Percentiles rank a stretch among this genome's conserved stretches.
Conservation (phyloP, 495 filamentous ascomycete species). For the Niebla homalea region DNA sequence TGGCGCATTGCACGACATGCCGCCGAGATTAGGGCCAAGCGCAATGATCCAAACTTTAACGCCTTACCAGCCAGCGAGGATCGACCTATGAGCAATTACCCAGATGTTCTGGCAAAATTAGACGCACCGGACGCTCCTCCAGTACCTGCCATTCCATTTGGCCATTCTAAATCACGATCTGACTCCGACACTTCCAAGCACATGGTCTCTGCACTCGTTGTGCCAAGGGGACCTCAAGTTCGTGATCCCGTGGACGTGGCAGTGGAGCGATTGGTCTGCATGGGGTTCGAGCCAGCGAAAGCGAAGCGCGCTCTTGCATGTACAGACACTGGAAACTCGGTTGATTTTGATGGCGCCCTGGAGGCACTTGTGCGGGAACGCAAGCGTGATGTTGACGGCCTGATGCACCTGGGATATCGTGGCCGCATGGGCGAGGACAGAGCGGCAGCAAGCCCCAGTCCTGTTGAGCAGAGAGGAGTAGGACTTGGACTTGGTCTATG, state of each 20-base stretch:
- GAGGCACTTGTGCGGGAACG: slow-evolving; percentile 30
- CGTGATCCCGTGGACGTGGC: slow-evolving; percentile 39
- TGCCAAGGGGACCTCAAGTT: slow-evolving; percentile 28
- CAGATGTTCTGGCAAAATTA: slow-evolving; percentile 22
- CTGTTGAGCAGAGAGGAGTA: background rate
- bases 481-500: background rate
- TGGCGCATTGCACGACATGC: slow-evolving; percentile 28
- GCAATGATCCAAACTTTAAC: slow-evolving; percentile 21
- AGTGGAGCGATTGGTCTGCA: slow-evolving; percentile 33
- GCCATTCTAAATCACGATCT: slow-evolving; percentile 10
- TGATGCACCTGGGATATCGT: slow-evolving; percentile 16
- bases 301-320: slow-evolving; percentile 40
- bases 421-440: background rate
- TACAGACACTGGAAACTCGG: slow-evolving; percentile 38
- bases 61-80: slow-evolving; percentile 26
- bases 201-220: slow-evolving; percentile 12
- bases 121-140: slow-evolving; percentile 8
- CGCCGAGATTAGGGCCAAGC: slow-evolving; percentile 28
- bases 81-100: slow-evolving; percentile 34
- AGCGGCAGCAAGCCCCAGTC: background rate
- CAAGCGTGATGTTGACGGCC: slow-evolving; percentile 21
- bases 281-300: slow-evolving; percentile 35
- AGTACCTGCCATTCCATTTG: slow-evolving; percentile 4
- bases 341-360: slow-evolving; percentile 34
- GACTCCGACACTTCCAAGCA: slow-evolving; percentile 15